Percentiles rank a stretch among this genome's conserved stretches.
phyloP scores from a whole-genome alignment of 1,139 yeast genomes.

The Candida tropicalis region DNA sequence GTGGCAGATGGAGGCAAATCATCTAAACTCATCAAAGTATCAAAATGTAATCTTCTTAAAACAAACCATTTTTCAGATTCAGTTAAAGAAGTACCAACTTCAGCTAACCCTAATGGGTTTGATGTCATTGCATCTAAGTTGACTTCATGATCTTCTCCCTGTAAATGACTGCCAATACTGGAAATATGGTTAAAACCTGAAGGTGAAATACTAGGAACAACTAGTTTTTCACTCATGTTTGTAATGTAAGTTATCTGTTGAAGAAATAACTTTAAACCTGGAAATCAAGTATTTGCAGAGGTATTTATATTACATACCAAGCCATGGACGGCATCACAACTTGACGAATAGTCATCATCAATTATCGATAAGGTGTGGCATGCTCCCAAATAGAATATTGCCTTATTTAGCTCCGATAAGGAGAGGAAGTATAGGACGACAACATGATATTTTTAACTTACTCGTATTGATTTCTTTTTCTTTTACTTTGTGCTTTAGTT shows the following conservation, averaged over 20 bases:
- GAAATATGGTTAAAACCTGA: background rate
- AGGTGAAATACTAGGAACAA: background rate
- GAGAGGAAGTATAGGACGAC: background rate
- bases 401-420: background rate
- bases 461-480: no score
- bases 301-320: background rate
- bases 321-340: no score
- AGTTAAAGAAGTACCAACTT: constrained; percentile 29
- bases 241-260: no score
- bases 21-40: constrained; percentile 27
- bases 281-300: background rate
- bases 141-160: constrained; percentile 19
- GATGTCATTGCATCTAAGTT: constrained; percentile 23
- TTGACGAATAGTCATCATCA: background rate
- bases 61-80: constrained; percentile 29
- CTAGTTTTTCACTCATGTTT: background rate
- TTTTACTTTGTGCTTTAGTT: constrained; percentile 1
- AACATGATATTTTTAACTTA: no score
- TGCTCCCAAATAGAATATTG: background rate
- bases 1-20: constrained; percentile 29
- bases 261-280: no score
- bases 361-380: background rate
- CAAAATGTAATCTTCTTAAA: constrained; percentile 29
- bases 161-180: constrained; percentile 9
- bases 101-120: constrained; percentile 23